Evolutionary conservation across 202 grass and related monocot species (phyloP).

Genomic region (Saccharum hybrid): DNA sequence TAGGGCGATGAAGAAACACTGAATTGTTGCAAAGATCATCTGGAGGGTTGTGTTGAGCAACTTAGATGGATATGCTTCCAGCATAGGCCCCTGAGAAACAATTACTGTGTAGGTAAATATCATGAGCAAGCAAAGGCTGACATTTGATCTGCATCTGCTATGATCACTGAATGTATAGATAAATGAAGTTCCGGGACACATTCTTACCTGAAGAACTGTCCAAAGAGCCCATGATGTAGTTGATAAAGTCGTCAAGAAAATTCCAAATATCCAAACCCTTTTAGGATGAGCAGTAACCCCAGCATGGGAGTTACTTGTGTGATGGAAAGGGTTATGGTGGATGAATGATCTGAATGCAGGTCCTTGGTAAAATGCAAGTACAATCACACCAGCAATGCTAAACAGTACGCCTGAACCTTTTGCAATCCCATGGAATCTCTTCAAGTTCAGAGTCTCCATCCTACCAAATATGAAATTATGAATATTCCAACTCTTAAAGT

Average conservation of each 20-base stretch:
- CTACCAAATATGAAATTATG: conserved; percentile 33
- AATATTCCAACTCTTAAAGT: background rate
- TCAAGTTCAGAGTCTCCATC: conserved; percentile 53
- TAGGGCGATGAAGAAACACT: conserved; percentile 55
- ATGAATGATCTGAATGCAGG: no score
- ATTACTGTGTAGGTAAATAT: no score
- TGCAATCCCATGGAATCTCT: conserved; percentile 50
- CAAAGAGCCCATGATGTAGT: conserved; percentile 51
- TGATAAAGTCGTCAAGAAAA: background rate
- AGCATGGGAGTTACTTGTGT: no score
- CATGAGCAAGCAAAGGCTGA: no score
- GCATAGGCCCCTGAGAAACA: no score
- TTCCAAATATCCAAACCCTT: conserved; percentile 47
- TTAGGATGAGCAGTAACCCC: background rate
- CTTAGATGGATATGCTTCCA: conserved; percentile 42
- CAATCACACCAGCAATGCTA: conserved; percentile 46
- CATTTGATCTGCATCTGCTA: no score
- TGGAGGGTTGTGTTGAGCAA: conserved; percentile 59
- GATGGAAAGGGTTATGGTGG: no score
- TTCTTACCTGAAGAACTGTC: conserved; percentile 57
- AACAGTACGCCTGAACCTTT: conserved; percentile 47
- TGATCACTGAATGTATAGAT: no score
- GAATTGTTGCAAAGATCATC: conserved; percentile 53
- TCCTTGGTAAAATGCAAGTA: conserved; percentile 62
- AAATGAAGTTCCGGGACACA: no score